phyloP scores from a whole-genome alignment of 176 grass and related monocot genomes.

The Pharus latifolius region DNA sequence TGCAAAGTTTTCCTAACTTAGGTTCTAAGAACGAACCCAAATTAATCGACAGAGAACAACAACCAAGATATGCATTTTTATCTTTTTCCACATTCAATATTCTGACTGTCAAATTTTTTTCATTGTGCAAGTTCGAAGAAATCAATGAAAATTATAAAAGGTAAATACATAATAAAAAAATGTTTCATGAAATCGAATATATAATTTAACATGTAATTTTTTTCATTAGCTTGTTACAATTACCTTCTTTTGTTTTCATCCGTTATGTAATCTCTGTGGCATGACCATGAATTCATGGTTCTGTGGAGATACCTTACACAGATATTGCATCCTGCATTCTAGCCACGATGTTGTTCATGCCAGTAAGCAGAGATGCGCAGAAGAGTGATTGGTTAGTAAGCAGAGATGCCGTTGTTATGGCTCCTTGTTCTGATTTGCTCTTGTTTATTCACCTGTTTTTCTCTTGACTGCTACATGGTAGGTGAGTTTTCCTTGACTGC shows the following conservation, averaged over 20 bases:
- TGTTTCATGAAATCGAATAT: too few species aligned
- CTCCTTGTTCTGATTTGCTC: too few species aligned
- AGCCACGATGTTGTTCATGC: too few species aligned
- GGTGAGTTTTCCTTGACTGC: too few species aligned
- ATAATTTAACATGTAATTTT: background rate
- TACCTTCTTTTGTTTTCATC: background rate
- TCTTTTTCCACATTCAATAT: background rate
- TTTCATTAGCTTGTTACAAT: too few species aligned
- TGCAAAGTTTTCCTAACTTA: background rate
- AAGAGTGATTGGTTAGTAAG: too few species aligned
- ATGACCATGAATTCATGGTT: background rate
- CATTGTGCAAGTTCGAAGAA: background rate
- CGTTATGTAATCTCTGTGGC: background rate
- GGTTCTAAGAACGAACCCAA: background rate
- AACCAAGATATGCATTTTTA: background rate
- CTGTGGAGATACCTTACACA: too few species aligned
- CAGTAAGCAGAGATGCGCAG: too few species aligned
- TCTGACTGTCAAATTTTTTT: background rate
- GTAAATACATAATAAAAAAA: background rate
- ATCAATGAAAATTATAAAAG: accelerated
- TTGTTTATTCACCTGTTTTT: too few species aligned
- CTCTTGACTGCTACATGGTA: too few species aligned
- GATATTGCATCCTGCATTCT: background rate
- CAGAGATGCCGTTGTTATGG: too few species aligned
- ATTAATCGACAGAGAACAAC: background rate